Evolutionary conservation across 768 basidiomycete species (phyloP).

Genomic region (Leccinum ochraceum): DNA sequence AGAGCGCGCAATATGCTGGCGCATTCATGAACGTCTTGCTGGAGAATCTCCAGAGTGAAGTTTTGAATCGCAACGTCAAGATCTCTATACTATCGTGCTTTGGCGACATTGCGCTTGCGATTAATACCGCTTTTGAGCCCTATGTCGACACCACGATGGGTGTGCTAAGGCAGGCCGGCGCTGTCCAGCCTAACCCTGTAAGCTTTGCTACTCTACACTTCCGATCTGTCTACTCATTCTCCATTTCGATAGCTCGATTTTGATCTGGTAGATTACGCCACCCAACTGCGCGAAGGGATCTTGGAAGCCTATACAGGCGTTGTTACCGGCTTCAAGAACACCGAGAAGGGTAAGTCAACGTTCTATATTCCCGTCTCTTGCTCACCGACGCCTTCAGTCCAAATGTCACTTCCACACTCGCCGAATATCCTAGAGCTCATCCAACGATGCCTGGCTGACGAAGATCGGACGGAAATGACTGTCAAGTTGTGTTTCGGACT

Average conservation of each 20-base stretch:
- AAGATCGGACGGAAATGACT: conserved; percentile 80
- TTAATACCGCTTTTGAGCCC: conserved; percentile 83
- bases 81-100: conserved; percentile 95
- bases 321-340: conserved; percentile 86
- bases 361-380: neutral
- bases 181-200: conserved; percentile 85
- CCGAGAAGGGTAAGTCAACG: conserved; percentile 59
- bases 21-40: conserved; percentile 92
- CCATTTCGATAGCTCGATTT: conserved; percentile 62
- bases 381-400: conserved; percentile 8
- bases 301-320: conserved; percentile 97
- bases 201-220: conserved; percentile 26
- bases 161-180: conserved; percentile 88
- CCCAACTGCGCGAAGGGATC: conserved; percentile 89
- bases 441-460: conserved; percentile 73
- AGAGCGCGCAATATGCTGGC: conserved; percentile 78
- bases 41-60: conserved; percentile 87
- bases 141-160: conserved; percentile 90
- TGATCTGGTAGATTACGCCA: conserved; percentile 91
- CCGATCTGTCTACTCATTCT: neutral
- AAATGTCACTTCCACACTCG: conserved; percentile 63
- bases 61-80: conserved; percentile 93
- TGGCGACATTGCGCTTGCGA: conserved; percentile 94
- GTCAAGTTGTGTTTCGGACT: conserved; percentile 80
- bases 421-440: conserved; percentile 78